A percentile compares a stretch with the other conserved stretches of the same genome.
Evolutionary conservation across 73 alveolate genomes (phyloP).

Genomic region (Paramecium caudatum): DNA sequence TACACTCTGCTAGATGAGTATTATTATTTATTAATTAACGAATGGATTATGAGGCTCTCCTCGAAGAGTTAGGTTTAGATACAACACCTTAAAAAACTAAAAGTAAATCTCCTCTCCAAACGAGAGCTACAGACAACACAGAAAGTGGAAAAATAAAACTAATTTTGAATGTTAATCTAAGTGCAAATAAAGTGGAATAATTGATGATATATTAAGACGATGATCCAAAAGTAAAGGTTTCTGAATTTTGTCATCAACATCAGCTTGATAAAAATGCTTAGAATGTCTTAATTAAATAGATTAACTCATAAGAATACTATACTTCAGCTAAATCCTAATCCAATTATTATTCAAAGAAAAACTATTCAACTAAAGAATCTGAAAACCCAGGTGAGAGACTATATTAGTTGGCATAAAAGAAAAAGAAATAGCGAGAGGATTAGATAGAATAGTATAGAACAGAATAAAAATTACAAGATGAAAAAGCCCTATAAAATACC

Average conservation of each 20-base stretch:
- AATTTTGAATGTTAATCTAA: constrained; percentile 35
- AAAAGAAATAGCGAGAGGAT: not conserved
- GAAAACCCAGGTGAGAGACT: constrained; percentile 45
- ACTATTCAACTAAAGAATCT: constrained; percentile 11
- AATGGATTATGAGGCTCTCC: constrained; percentile 47
- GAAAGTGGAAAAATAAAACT: not conserved
- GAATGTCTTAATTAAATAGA: not conserved
- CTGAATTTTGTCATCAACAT: constrained; percentile 41
- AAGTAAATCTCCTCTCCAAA: constrained; percentile 8
- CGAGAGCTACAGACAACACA: constrained; percentile 22
- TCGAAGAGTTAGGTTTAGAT: constrained; percentile 41
- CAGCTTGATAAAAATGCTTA: constrained; percentile 12
- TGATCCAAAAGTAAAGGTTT: constrained; percentile 34
- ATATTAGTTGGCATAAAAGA: constrained; percentile 34
- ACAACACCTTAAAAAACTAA: constrained; percentile 21
- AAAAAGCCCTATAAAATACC: not conserved
- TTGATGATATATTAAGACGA: constrained; percentile 30
- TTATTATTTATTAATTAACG: no score
- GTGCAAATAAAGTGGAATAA: constrained; percentile 11
- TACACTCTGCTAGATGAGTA: constrained; percentile 39
- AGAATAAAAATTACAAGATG: not conserved
- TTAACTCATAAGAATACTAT: not conserved
- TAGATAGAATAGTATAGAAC: constrained; percentile 15
- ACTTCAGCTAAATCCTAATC: not conserved
- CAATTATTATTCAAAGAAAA: not conserved